Percentiles rank a stretch among this genome's conserved stretches.
phyloP scores from a whole-genome alignment of 805 yeast genomes.

The Candida multigemmis region DNA sequence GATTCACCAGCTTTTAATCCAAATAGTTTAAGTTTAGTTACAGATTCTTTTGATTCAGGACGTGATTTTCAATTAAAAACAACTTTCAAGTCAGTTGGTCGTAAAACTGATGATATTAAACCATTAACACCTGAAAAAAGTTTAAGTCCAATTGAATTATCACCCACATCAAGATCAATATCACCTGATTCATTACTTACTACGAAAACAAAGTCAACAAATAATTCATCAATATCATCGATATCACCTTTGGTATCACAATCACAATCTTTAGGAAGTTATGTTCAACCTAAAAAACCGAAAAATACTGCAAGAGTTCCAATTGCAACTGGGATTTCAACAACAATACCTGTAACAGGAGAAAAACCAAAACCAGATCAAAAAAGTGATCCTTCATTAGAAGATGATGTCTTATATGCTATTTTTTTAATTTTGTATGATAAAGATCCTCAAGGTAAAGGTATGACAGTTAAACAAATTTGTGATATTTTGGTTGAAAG shows the following conservation, averaged over 20 bases:
- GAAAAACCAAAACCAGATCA: constrained; percentile 60
- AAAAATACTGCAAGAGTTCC: constrained; percentile 37
- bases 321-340: constrained; percentile 65
- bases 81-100: constrained; percentile 5
- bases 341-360: constrained; percentile 75
- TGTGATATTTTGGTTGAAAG: constrained; percentile 66
- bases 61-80: constrained; percentile 3
- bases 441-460: constrained; percentile 57
- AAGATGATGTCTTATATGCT: constrained; percentile 68
- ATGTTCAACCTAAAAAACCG: constrained; percentile 16
- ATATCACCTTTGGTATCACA: too few species aligned
- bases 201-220: constrained; percentile 9
- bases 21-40: constrained; percentile 9
- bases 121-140: constrained; percentile 14
- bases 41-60: neutral
- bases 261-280: constrained; percentile 2
- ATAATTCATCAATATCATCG: constrained; percentile 4
- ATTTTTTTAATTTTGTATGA: constrained; percentile 67
- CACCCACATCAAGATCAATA: constrained; percentile 30
- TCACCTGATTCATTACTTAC: constrained; percentile 36
- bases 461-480: constrained; percentile 86
- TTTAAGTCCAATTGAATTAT: constrained; percentile 19
- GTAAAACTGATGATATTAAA: constrained; percentile 10
- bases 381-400: constrained; percentile 49
- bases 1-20: constrained; percentile 35